Percentiles rank a stretch among this genome's conserved stretches.
phyloP scores from a whole-genome alignment of 371 early-diverging fungal species.

The Lichtheimia ramosa region DNA sequence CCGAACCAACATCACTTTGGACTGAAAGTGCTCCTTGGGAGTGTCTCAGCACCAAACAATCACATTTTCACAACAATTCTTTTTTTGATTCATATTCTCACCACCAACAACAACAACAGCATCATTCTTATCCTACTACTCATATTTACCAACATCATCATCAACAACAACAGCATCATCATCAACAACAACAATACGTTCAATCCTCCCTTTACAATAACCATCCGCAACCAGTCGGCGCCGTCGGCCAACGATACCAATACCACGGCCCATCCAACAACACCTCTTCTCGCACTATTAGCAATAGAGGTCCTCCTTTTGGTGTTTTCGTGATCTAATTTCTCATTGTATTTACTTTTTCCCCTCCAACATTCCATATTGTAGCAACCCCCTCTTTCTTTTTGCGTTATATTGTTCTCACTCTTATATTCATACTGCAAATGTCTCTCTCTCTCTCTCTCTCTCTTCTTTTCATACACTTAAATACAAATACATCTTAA shows the following conservation, averaged over 20 bases:
- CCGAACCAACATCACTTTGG: not conserved
- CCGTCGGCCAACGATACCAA: conserved; percentile 2
- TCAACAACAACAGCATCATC: not conserved
- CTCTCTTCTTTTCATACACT: too few relatives aligned
- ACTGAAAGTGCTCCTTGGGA: conserved; percentile 4
- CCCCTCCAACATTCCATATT: not conserved
- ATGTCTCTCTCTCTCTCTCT: too few relatives aligned
- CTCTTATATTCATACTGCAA: too few relatives aligned
- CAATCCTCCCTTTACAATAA: not conserved
- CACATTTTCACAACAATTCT: not conserved
- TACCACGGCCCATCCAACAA: not conserved
- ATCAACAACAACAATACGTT: not conserved
- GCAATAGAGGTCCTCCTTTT: conserved; percentile 1
- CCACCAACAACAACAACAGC: not conserved
- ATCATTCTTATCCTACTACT: not conserved
- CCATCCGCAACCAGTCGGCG: not conserved
- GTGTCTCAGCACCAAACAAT: not conserved
- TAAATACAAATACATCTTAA: too few relatives aligned
- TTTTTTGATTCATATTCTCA: not conserved
- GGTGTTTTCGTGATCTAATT: conserved; percentile 10
- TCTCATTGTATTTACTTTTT: not conserved
- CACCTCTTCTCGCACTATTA: not conserved
- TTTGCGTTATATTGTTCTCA: too few relatives aligned
- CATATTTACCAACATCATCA: not conserved
- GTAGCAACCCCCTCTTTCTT: too few relatives aligned